A percentile compares a stretch with the other conserved stretches of the same genome.
These are phyloP conservation scores for Xylogone sp. DNA, from an alignment of 2,329 filamentous ascomycete species.

Conservation along the genomic window DNA sequence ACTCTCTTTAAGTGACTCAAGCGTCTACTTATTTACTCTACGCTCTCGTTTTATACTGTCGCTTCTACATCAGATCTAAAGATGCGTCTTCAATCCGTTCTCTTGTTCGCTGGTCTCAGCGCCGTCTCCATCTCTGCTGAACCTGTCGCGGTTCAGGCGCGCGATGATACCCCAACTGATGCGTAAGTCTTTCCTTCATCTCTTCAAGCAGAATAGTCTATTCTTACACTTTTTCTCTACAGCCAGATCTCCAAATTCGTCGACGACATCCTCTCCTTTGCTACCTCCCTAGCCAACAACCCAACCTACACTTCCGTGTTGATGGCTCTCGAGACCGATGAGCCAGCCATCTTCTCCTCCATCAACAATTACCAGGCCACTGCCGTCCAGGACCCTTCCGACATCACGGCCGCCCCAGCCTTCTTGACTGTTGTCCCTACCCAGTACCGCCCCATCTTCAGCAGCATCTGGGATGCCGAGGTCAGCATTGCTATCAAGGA, in stretches of 20 bases:
- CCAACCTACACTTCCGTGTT: constrained; percentile 4
- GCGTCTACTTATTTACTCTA: background rate
- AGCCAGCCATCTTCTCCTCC: constrained; percentile 2
- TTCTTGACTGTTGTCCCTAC: constrained; percentile 6
- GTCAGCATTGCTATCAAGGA: constrained; percentile 5
- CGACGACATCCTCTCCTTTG: constrained; percentile 4
- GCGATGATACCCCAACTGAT: background rate
- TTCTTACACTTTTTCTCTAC: background rate
- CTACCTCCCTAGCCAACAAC: constrained; percentile 4
- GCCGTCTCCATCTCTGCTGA: background rate
- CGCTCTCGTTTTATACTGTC: constrained; percentile 1
- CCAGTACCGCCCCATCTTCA: constrained; percentile 4
- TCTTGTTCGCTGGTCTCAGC: background rate
- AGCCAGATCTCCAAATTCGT: constrained; percentile 6
- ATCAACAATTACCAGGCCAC: constrained; percentile 1
- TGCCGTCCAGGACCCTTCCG: background rate
- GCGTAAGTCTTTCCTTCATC: background rate
- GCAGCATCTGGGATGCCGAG: constrained; percentile 6
- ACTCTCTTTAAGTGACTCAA: background rate
- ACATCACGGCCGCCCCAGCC: background rate
- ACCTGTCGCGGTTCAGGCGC: background rate
- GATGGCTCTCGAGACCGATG: constrained; percentile 6
- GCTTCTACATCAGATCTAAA: background rate
- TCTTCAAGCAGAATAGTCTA: too few relatives aligned
- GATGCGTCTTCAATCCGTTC: background rate